These are phyloP conservation scores for Ceratocystis albifundus DNA, from an alignment of 2,329 filamentous ascomycete species.

Conservation along the genomic window DNA sequence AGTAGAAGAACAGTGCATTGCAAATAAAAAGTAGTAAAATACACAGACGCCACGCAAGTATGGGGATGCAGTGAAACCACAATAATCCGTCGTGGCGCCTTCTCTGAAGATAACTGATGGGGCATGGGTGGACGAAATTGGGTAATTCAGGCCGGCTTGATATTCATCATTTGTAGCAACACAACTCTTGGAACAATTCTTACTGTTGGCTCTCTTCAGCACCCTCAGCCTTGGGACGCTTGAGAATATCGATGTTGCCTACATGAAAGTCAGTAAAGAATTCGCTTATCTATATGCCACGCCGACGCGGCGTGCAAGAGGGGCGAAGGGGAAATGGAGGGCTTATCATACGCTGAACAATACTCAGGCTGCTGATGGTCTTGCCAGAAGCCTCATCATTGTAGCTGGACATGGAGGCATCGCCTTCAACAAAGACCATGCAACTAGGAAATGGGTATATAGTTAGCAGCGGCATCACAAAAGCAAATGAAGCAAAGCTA, in stretches of 20 bases:
- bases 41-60: background rate
- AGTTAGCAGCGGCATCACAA: background rate
- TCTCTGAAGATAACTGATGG: background rate
- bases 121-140: background rate
- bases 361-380: slow-evolving; percentile 49
- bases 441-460: slow-evolving; percentile 42
- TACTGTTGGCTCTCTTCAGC: slow-evolving; percentile 15
- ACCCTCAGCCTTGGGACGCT: slow-evolving; percentile 30
- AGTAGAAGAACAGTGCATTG: background rate
- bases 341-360: slow-evolving; percentile 63
- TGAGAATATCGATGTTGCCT: slow-evolving; percentile 39
- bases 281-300: too few species aligned
- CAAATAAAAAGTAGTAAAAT: background rate
- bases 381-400: slow-evolving; percentile 57
- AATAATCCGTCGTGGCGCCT: background rate
- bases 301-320: too few species aligned
- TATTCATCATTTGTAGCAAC: background rate
- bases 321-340: slow-evolving; percentile 3
- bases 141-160: background rate
- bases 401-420: slow-evolving; percentile 57
- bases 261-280: slow-evolving; percentile 20
- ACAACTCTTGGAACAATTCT: background rate
- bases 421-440: slow-evolving; percentile 72
- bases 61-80: background rate
- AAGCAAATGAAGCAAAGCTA: background rate